Percentiles rank a stretch among this genome's conserved stretches.
Evolutionary conservation across 1,139 yeast species (phyloP).

Genomic region (Protomyces inouyei): DNA sequence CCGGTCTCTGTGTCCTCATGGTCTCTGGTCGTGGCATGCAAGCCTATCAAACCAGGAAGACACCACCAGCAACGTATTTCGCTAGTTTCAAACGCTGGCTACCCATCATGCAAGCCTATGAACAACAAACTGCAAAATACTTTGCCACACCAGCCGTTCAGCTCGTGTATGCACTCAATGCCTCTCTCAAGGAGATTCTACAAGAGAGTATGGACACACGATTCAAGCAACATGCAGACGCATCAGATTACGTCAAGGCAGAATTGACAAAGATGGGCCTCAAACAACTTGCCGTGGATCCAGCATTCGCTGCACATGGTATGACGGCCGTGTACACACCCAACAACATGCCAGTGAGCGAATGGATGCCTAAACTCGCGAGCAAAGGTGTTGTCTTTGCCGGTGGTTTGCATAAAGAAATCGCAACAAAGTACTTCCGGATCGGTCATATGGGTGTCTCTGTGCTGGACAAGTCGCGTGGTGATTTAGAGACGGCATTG

Average conservation of each 20-base stretch:
- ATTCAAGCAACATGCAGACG: constrained; percentile 57
- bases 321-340: constrained; percentile 84
- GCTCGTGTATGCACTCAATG: constrained; percentile 73
- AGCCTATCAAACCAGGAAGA: constrained; percentile 49
- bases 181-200: constrained; percentile 69
- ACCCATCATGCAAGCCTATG: constrained; percentile 84
- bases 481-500: constrained; percentile 44
- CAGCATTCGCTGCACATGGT: constrained; percentile 74
- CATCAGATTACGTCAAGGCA: constrained; percentile 62
- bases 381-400: constrained; percentile 76
- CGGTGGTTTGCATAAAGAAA: constrained; percentile 82
- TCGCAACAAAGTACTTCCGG: constrained; percentile 78
- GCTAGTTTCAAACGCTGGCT: constrained; percentile 81
- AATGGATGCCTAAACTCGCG: constrained; percentile 55
- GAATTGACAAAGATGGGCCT: constrained; percentile 55
- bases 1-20: constrained; percentile 77
- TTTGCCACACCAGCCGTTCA: constrained; percentile 95
- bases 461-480: constrained; percentile 44
- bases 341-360: constrained; percentile 63
- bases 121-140: constrained; percentile 73
- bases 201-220: constrained; percentile 54
- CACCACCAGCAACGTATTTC: constrained; percentile 59
- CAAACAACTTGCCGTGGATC: constrained; percentile 57
- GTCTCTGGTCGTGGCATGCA: constrained; percentile 73
- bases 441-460: constrained; percentile 93